Evolutionary conservation across 2,329 filamentous ascomycete species (phyloP).

Genomic region (Aspergillus ibericus): DNA sequence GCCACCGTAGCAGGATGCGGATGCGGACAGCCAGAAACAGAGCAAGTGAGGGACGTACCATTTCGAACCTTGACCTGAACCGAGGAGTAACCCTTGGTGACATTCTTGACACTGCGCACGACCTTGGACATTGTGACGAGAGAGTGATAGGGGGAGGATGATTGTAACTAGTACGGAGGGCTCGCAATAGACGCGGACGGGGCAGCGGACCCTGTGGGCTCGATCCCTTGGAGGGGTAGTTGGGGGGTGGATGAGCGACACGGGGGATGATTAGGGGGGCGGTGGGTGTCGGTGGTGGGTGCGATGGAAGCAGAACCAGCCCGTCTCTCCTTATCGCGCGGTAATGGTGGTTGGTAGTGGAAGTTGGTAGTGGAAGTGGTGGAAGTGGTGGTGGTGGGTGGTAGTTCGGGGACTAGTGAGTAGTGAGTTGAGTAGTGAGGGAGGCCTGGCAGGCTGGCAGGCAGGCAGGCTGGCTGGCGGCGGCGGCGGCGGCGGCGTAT

Average conservation of each 20-base stretch:
- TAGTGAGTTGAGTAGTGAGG: not conserved
- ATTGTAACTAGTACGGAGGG: not conserved
- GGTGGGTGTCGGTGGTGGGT: not conserved
- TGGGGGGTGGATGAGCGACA: not conserved
- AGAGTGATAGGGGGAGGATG: not conserved
- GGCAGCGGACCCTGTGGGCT: constrained; percentile 3
- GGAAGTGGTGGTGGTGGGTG: not conserved
- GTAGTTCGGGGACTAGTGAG: not conserved
- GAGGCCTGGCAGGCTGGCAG: no score
- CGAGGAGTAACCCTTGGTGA: constrained; percentile 96
- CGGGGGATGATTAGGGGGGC: not conserved
- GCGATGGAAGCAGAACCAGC: constrained; percentile 12
- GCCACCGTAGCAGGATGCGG: not conserved
- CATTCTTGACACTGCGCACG: constrained; percentile 96
- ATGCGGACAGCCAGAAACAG: not conserved
- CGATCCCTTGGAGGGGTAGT: not conserved
- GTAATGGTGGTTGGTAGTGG: not conserved
- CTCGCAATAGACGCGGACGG: constrained; percentile 3
- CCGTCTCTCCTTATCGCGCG: constrained; percentile 15
- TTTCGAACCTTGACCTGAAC: constrained; percentile 98
- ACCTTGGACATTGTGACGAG: constrained; percentile 79
- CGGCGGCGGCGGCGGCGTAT: constrained; percentile 11
- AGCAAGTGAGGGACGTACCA: constrained; percentile 59
- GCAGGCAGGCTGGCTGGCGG: not conserved
- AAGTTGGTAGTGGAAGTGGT: constrained; percentile 1